phyloP scores from a whole-genome alignment of 176 grass and related monocot genomes.

The Ananas comosus region DNA sequence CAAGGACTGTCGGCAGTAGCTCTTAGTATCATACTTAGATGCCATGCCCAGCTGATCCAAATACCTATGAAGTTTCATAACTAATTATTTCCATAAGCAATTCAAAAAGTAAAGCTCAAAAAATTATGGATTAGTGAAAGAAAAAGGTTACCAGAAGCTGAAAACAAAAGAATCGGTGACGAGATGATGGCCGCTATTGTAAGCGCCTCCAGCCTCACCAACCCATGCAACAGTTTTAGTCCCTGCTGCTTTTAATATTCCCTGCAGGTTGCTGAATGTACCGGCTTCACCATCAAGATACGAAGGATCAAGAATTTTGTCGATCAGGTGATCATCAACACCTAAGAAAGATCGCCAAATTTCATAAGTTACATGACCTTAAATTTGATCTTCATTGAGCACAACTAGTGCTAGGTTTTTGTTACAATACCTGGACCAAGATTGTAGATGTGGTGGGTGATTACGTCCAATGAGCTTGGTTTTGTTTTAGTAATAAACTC shows the following conservation, averaged over 20 bases:
- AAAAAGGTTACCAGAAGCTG: constrained; percentile 70
- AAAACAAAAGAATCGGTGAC: constrained; percentile 83
- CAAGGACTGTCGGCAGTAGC: constrained; percentile 61
- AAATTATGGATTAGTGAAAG: background rate
- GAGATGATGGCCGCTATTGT: constrained; percentile 87
- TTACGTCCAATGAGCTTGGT: constrained; percentile 48
- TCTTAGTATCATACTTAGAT: constrained; percentile 63
- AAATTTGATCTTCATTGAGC: background rate
- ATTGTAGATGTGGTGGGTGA: constrained; percentile 93
- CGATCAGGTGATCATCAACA: constrained; percentile 47
- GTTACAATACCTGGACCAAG: constrained; percentile 54
- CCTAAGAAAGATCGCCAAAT: constrained; percentile 24
- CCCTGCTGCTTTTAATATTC: constrained; percentile 34
- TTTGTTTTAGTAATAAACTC: constrained; percentile 54
- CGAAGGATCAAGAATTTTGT: constrained; percentile 67
- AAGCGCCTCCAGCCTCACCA: constrained; percentile 81
- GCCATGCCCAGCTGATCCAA: constrained; percentile 81
- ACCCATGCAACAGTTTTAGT: constrained; percentile 63
- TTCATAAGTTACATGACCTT: background rate
- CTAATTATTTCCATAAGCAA: background rate
- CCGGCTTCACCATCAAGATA: constrained; percentile 46
- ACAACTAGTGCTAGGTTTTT: background rate
- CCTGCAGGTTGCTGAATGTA: constrained; percentile 53
- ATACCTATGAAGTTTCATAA: constrained; percentile 31
- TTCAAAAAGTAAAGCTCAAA: constrained; percentile 1